Base-by-base conservation (phyloP, 2,329 filamentous ascomycete species). In the Colletotrichum endophyticum region DNA sequence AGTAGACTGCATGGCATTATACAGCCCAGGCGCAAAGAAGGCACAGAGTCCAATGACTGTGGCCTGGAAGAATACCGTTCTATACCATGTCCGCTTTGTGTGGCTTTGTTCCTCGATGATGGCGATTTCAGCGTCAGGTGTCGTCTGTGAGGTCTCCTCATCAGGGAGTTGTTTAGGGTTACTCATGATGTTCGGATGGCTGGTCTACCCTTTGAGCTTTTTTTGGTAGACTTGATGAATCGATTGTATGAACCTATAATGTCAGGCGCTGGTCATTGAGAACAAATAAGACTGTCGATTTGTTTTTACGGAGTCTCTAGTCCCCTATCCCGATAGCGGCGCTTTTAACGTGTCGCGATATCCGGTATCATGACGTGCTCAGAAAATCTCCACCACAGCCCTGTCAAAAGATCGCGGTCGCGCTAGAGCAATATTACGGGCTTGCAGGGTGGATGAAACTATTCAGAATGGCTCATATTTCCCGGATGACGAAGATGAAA, bases 1-100 rank as follows among this genome's bases (percentile, higher is more conserved):
- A n/a, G 81, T 80, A 2, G 80, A 81, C 28, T 82, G 78, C 81
- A 83, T 83, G 12, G 81, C 82, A 66, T 83, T 83, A 78, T 80
- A 82, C 9, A 83, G 76, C 0, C 81, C 81, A 1, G 82, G 82
- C 2, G 81, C 82, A 8, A 80, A 73, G 68, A 83, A 82, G 0
- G 81, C 81, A 12, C 78, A 78, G 25, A 80, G 73, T 2, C 79
- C 79, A 15, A 81, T 79, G 8, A 82, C 76, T 4, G 80, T 81
- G 8, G 81, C 80, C 32, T 82, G 80, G 68, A 82, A 82, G 63
- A 83, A 82, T 6, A 82, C 80, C 16, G 80, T 79, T 12, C 79
- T 73, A 28, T 75, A 80, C 82, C 81, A 83, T 28, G 12, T 69
- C 27, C 70, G 36, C 6, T 61, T 73, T 13, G 53, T 19, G 8